Conservation (phyloP, 2,329 filamentous ascomycete species). For the Colletotrichum shisoi region DNA sequence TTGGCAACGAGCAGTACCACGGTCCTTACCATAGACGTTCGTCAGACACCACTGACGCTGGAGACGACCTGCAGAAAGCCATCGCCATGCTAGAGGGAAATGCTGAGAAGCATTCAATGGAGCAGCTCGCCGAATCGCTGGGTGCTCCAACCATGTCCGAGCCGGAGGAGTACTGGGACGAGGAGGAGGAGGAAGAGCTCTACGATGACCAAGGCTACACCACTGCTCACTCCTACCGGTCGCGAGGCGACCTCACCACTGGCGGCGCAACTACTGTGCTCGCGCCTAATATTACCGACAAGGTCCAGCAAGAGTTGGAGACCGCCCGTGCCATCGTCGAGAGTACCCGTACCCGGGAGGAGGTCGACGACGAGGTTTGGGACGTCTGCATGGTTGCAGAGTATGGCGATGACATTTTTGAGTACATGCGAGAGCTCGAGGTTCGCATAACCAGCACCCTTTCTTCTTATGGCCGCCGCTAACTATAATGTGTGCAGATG, state of each 20-base stretch:
- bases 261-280: constrained; percentile 66
- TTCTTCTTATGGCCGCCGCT: constrained; percentile 29
- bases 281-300: constrained; percentile 74
- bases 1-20: constrained; percentile 43
- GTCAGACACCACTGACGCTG: constrained; percentile 23
- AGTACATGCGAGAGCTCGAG: constrained; percentile 90
- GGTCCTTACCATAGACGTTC: constrained; percentile 25
- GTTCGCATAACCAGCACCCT: constrained; percentile 57
- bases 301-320: constrained; percentile 76
- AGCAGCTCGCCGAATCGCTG: constrained; percentile 28
- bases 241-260: constrained; percentile 71
- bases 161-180: constrained; percentile 78
- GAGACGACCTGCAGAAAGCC: constrained; percentile 18
- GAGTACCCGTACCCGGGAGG: constrained; percentile 70
- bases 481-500: constrained; percentile 58
- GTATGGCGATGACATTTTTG: constrained; percentile 94
- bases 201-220: constrained; percentile 75
- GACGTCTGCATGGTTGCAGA: constrained; percentile 98
- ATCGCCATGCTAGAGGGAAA: constrained; percentile 14
- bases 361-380: constrained; percentile 87
- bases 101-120: constrained; percentile 15
- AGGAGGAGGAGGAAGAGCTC: constrained; percentile 71
- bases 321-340: constrained; percentile 71
- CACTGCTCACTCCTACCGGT: constrained; percentile 77
- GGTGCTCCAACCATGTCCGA: constrained; percentile 44